Conservation (phyloP, 2,329 filamentous ascomycete species). For the Ceratocystis variospora region DNA sequence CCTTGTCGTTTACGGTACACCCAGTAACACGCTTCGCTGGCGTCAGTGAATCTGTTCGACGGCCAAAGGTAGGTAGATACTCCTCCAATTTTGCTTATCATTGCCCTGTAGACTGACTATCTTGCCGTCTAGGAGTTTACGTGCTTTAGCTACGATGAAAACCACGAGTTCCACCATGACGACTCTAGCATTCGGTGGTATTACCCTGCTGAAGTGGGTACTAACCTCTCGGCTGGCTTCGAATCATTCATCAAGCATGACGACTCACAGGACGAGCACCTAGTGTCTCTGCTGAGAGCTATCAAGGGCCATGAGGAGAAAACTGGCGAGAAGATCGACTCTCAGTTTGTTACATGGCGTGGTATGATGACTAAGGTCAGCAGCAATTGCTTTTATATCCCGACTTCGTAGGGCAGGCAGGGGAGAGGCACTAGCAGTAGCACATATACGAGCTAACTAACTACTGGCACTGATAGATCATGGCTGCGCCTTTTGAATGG, state of each 20-base stretch:
- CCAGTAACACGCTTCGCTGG: constrained; percentile 57
- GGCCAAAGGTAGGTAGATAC: constrained; percentile 46
- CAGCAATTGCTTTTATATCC: not conserved
- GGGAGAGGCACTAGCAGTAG: not conserved
- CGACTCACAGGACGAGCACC: constrained; percentile 69
- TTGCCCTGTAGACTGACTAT: too few relatives aligned
- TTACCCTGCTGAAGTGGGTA: constrained; percentile 58
- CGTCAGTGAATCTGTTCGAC: constrained; percentile 54
- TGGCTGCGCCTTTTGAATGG: constrained; percentile 70
- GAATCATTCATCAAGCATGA: constrained; percentile 72
- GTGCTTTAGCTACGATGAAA: constrained; percentile 82
- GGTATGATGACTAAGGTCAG: constrained; percentile 95
- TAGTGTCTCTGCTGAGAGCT: constrained; percentile 68
- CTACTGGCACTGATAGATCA: constrained; percentile 44
- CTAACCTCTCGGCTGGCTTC: constrained; percentile 68
- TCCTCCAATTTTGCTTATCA: too few relatives aligned
- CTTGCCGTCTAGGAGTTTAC: constrained; percentile 56
- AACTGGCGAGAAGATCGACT: constrained; percentile 52
- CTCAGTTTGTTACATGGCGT: constrained; percentile 80
- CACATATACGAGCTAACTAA: not conserved
- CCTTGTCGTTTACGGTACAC: constrained; percentile 46
- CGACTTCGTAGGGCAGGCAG: not conserved
- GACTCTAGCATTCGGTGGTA: constrained; percentile 78
- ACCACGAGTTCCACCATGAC: constrained; percentile 62
- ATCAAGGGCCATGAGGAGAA: constrained; percentile 60